Evolutionary conservation across 352 stramenopile genomes (phyloP), one percentile per base, ranked within the genome.

Genomic region (Globisporangium apiculatum): DNA sequence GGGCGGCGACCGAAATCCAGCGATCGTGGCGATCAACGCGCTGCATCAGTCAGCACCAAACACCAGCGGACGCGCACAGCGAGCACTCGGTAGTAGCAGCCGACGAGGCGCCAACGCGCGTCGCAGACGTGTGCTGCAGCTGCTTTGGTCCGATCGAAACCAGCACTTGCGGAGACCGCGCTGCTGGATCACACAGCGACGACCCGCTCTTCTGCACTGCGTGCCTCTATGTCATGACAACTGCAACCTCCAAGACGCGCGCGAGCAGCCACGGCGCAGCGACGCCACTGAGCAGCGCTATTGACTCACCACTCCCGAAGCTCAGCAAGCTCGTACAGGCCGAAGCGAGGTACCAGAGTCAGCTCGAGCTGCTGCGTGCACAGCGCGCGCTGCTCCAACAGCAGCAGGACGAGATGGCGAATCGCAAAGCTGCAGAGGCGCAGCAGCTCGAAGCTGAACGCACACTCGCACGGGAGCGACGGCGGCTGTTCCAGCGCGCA

Each of bases 311-410:
- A 5, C 51, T 85, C 50, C 66, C 77, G 3, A 86, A 80, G 46
- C 60, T 86, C 18, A 78, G 65, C 51, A 51, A 71, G 12, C 66
- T 88, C 5, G 67, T 83, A 48, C 76, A 82, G 53, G 75, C 69
- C 2, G 73, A 88, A 49, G 74, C 72, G 31, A 77, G 79, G 58
- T 83, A 76, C 46, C 69, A 83, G 24, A 66, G 75, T 17, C 78
- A 88, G 54, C 55, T 88, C 5, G 53, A 72, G 48, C 35, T 78
- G n/a, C 59, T 88, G 10, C 61, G 68, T 1, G 57, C 63, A 38
- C 73, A 83, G 45, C 73, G 81, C 51, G 66, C 76, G 38, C 41
- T 77, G 31, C 72, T 88, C 5, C 61, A n/a, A 0, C 69, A 72
- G 17, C 78, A 81, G 49, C 70, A 70, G 35, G 53, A 85, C 36